These are phyloP conservation scores for Asterophora parasitica DNA, from an alignment of 768 basidiomycete genomes.

Conservation along the genomic window DNA sequence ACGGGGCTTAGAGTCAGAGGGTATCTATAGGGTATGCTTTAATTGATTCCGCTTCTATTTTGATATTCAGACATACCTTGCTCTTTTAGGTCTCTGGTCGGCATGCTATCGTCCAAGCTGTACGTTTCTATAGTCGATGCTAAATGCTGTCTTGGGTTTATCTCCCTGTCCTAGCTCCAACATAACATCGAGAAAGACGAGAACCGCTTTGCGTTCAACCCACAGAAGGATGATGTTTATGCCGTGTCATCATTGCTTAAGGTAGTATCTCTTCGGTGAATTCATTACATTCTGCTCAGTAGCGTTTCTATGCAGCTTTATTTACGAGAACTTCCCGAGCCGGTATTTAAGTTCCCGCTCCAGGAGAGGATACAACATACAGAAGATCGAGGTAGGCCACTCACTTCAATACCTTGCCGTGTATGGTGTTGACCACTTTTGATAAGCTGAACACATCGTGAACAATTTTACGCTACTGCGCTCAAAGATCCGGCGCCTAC, in stretches of 20 bases:
- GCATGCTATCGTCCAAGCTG: constrained; percentile 79
- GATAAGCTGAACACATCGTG: constrained; percentile 61
- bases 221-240: constrained; percentile 69
- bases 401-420: neutral
- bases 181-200: constrained; percentile 88
- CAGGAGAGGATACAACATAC: constrained; percentile 80
- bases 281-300: neutral
- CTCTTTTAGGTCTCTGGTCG: constrained; percentile 68
- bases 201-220: constrained; percentile 64
- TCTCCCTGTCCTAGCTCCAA: constrained; percentile 49
- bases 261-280: constrained; percentile 31
- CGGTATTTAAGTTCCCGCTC: constrained; percentile 76
- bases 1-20: constrained; percentile 72
- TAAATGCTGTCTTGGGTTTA: neutral
- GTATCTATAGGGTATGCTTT: constrained; percentile 66
- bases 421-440: neutral
- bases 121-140: constrained; percentile 27
- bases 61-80: neutral
- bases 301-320: constrained; percentile 46
- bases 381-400: constrained; percentile 59
- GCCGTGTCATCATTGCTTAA: constrained; percentile 84
- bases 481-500: constrained; percentile 82
- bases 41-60: constrained; percentile 2
- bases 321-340: constrained; percentile 84
- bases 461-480: constrained; percentile 74